These are phyloP conservation scores for Grosmannia serpens DNA, from an alignment of 2,329 filamentous ascomycete species.

Conservation along the genomic window DNA sequence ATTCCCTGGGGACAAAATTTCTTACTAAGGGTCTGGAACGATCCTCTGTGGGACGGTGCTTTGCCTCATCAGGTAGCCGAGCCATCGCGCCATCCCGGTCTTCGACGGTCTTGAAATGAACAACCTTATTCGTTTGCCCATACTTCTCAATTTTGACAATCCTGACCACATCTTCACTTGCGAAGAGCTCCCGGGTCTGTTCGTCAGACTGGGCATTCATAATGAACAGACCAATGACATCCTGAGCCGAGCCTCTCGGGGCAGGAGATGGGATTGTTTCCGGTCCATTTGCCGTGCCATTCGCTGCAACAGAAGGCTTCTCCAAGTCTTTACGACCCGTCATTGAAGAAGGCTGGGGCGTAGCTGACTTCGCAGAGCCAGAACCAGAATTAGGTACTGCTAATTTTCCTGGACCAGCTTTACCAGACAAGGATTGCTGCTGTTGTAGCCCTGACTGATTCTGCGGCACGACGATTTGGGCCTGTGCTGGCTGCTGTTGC, in stretches of 20 bases:
- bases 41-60: slow-evolving; percentile 60
- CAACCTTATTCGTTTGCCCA: slow-evolving; percentile 70
- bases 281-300: slow-evolving; percentile 40
- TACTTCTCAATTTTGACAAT: slow-evolving; percentile 70
- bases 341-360: slow-evolving; percentile 33
- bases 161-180: slow-evolving; percentile 71
- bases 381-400: slow-evolving; percentile 20
- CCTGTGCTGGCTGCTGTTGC: not conserved
- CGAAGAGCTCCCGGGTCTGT: slow-evolving; percentile 69
- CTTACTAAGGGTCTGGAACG: slow-evolving; percentile 72
- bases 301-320: slow-evolving; percentile 36
- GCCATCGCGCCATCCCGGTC: slow-evolving; percentile 72
- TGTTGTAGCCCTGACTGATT: slow-evolving; percentile 26
- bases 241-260: slow-evolving; percentile 48
- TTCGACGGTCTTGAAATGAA: slow-evolving; percentile 68
- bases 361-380: slow-evolving; percentile 26
- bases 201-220: slow-evolving; percentile 77
- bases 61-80: slow-evolving; percentile 62
- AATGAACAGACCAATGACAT: slow-evolving; percentile 78
- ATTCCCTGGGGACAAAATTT: slow-evolving; percentile 53
- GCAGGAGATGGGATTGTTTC: slow-evolving; percentile 46
- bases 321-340: slow-evolving; percentile 45
- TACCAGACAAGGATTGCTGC: not conserved
- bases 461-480: slow-evolving; percentile 11
- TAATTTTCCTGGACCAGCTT: slow-evolving; percentile 23